Conservation (phyloP, 305 asterid genomes). For the Euphrasia arctica region DNA sequence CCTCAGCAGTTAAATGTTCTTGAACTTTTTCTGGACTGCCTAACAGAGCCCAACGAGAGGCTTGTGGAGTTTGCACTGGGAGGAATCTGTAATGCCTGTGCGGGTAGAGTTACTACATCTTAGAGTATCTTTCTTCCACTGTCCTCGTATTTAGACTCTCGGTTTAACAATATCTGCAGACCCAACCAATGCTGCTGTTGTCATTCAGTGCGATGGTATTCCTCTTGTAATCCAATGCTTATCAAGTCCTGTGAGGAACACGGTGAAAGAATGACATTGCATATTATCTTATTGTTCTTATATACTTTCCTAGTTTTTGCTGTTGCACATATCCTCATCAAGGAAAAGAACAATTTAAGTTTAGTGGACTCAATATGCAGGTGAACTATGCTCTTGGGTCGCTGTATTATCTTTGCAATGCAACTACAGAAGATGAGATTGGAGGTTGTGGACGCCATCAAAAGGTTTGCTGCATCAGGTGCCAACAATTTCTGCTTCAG, state of each 20-base stretch:
- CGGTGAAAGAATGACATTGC: slow-evolving; percentile 42
- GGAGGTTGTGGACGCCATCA: slow-evolving; percentile 64
- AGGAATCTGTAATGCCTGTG: slow-evolving; percentile 87
- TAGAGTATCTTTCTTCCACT: background rate
- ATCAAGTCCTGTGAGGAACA: slow-evolving; percentile 90
- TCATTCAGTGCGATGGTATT: slow-evolving; percentile 65
- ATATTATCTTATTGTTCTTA: background rate
- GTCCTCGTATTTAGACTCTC: slow-evolving; percentile 4
- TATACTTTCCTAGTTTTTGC: background rate
- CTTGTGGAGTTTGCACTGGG: slow-evolving; percentile 89
- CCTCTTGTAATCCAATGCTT: slow-evolving; percentile 83
- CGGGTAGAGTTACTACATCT: slow-evolving; percentile 40
- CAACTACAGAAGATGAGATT: slow-evolving; percentile 53
- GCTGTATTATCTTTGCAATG: slow-evolving; percentile 67
- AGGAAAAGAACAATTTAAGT: background rate
- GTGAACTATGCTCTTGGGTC: slow-evolving; percentile 77
- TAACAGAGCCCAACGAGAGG: slow-evolving; percentile 86
- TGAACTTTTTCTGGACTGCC: slow-evolving; percentile 93
- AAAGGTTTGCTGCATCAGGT: slow-evolving; percentile 65
- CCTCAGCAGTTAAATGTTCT: slow-evolving; percentile 73
- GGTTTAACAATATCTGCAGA: slow-evolving; percentile 38
- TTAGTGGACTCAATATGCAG: slow-evolving; percentile 31
- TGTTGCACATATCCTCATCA: background rate
- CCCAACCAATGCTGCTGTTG: slow-evolving; percentile 76
- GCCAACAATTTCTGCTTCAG: slow-evolving; percentile 55